A percentile compares a stretch with the other conserved stretches of the same genome.
Evolutionary conservation across 495 filamentous ascomycete species (phyloP).

Genomic region (Aspergillus haitiensis): DNA sequence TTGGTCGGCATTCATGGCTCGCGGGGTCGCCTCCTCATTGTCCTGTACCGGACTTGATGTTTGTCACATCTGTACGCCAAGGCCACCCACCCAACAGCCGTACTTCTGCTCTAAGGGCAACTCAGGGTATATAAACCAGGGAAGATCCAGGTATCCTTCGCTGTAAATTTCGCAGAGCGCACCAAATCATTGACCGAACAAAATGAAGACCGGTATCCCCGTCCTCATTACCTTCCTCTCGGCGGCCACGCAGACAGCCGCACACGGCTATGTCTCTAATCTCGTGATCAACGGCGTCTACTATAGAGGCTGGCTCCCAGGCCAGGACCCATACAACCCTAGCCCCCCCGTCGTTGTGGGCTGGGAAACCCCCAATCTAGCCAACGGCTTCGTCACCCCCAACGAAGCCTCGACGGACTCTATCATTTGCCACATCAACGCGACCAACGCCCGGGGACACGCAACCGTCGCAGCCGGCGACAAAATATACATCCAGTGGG

Average conservation of each 20-base stretch:
- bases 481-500: constrained; percentile 55
- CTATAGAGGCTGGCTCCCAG: constrained; percentile 29
- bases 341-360: constrained; percentile 42
- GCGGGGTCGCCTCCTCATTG: too few species aligned
- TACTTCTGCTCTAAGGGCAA: too few species aligned
- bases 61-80: too few species aligned
- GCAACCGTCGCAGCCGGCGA: constrained; percentile 51
- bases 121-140: too few species aligned
- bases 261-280: constrained; percentile 55
- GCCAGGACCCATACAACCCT: constrained; percentile 24
- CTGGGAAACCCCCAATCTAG: constrained; percentile 49
- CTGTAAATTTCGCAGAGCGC: too few species aligned
- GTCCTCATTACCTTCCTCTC: constrained; percentile 20
- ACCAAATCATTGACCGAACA: too few species aligned
- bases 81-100: too few species aligned
- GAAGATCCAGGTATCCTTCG: too few species aligned
- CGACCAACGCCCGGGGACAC: constrained; percentile 46
- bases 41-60: too few species aligned
- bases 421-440: constrained; percentile 63
- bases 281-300: constrained; percentile 53
- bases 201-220: too few species aligned
- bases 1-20: too few species aligned
- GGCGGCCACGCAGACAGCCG: constrained; percentile 41
- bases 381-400: constrained; percentile 56
- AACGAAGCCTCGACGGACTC: constrained; percentile 43